Percentiles rank a stretch among this genome's conserved stretches.
phyloP scores from a whole-genome alignment of 2,329 filamentous ascomycete genomes.

The Fusarium sp. region DNA sequence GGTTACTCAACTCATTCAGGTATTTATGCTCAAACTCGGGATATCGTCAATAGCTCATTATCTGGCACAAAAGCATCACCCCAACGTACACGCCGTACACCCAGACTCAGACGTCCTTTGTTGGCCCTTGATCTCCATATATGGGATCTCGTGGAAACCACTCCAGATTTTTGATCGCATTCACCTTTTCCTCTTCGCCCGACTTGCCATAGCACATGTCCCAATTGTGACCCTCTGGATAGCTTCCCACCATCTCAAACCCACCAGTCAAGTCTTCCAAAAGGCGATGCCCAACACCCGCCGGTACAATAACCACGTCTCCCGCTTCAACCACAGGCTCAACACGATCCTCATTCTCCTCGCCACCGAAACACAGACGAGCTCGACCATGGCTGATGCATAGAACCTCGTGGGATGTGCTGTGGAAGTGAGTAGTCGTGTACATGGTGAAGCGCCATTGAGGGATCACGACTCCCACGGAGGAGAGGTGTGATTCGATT shows the following conservation, averaged over 20 bases:
- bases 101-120: background rate
- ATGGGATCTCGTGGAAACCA: constrained; percentile 36
- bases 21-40: background rate
- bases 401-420: constrained; percentile 75
- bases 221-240: constrained; percentile 70
- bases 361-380: constrained; percentile 74
- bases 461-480: constrained; percentile 66
- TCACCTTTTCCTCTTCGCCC: constrained; percentile 51
- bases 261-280: constrained; percentile 64
- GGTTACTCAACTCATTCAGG: background rate
- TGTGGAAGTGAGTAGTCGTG: constrained; percentile 73
- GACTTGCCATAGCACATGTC: constrained; percentile 78
- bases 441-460: constrained; percentile 81
- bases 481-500: constrained; percentile 67
- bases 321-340: constrained; percentile 67
- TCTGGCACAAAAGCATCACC: background rate
- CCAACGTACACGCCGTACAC: background rate
- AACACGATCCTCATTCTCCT: constrained; percentile 67
- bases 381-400: constrained; percentile 69
- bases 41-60: background rate
- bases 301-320: constrained; percentile 74
- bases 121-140: constrained; percentile 29
- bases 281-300: constrained; percentile 73
- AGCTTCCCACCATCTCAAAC: constrained; percentile 77
- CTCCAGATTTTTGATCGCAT: constrained; percentile 7